A percentile compares a stretch with the other conserved stretches of the same genome.
Evolutionary conservation across 805 yeast species (phyloP).

Genomic region (Spencermartinsiella europaea): DNA sequence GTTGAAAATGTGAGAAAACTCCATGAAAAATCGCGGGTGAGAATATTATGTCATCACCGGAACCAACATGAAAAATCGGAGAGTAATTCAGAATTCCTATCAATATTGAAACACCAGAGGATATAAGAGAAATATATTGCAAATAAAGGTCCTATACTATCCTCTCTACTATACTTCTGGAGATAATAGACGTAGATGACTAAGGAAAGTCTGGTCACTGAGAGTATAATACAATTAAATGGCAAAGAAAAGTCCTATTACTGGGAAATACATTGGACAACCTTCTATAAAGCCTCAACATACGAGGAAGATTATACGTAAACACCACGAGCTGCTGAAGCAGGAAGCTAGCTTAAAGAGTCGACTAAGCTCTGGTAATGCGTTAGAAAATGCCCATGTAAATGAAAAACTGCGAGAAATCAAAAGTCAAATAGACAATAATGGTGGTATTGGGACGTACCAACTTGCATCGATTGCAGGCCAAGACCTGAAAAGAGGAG

Average conservation of each 20-base stretch:
- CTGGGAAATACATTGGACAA: constrained; percentile 29
- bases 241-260: constrained; percentile 31
- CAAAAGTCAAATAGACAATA: constrained; percentile 28
- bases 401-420: constrained; percentile 59
- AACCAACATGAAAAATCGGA: too few species aligned
- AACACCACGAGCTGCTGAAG: constrained; percentile 69
- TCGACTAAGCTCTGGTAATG: constrained; percentile 18
- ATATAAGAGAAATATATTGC: too few species aligned
- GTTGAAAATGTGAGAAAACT: too few species aligned
- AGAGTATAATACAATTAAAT: too few species aligned
- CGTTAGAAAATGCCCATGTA: constrained; percentile 16
- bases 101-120: too few species aligned
- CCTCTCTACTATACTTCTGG: too few species aligned
- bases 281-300: constrained; percentile 27
- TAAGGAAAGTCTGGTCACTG: too few species aligned
- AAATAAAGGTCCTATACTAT: too few species aligned
- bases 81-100: too few species aligned
- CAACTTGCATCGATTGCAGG: constrained; percentile 86
- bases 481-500: constrained; percentile 72
- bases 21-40: too few species aligned
- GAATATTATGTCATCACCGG: too few species aligned
- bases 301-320: constrained; percentile 66
- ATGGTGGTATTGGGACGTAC: constrained; percentile 76
- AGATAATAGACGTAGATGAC: too few species aligned
- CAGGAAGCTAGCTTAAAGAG: constrained; percentile 33